These are phyloP conservation scores for Yarrowia sp. DNA, from an alignment of 805 yeast genomes.

Conservation along the genomic window DNA sequence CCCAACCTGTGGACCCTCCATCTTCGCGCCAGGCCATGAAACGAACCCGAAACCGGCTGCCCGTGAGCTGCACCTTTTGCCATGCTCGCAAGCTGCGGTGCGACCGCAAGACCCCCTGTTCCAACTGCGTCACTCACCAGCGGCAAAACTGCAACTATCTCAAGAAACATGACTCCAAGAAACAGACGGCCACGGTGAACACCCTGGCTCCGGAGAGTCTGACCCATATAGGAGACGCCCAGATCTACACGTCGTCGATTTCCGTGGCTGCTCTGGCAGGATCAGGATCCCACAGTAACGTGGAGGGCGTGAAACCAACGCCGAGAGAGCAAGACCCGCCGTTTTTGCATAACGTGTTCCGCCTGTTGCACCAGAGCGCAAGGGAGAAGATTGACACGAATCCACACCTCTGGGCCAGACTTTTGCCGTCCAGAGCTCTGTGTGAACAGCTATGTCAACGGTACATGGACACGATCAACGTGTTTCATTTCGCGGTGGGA, in stretches of 20 bases:
- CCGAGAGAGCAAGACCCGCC: constrained; percentile 17
- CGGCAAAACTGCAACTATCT: constrained; percentile 34
- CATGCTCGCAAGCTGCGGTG: constrained; percentile 32
- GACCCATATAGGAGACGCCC: constrained; percentile 28
- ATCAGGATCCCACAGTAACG: constrained; percentile 9
- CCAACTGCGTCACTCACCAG: constrained; percentile 36
- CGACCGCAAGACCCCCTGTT: constrained; percentile 27
- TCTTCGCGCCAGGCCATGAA: constrained; percentile 9
- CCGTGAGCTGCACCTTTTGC: constrained; percentile 36
- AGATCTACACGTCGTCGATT: constrained; percentile 22
- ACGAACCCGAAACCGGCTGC: constrained; percentile 36
- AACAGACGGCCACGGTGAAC: constrained; percentile 5
- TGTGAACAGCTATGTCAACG: constrained; percentile 21
- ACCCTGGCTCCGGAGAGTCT: constrained; percentile 17
- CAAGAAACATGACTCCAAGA: constrained; percentile 24
- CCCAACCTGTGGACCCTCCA: neutral
- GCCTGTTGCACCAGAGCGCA: constrained; percentile 19
- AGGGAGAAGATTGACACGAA: constrained; percentile 19
- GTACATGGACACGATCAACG: constrained; percentile 33
- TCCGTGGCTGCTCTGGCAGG: constrained; percentile 24
- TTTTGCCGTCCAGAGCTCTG: constrained; percentile 24
- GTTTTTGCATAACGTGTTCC: constrained; percentile 21
- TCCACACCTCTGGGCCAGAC: constrained; percentile 14
- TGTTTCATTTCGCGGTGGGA: constrained; percentile 26
- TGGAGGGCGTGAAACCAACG: constrained; percentile 18